Conservation (phyloP, 2,329 filamentous ascomycete genomes). For the Colletotrichum tamarilloi region DNA sequence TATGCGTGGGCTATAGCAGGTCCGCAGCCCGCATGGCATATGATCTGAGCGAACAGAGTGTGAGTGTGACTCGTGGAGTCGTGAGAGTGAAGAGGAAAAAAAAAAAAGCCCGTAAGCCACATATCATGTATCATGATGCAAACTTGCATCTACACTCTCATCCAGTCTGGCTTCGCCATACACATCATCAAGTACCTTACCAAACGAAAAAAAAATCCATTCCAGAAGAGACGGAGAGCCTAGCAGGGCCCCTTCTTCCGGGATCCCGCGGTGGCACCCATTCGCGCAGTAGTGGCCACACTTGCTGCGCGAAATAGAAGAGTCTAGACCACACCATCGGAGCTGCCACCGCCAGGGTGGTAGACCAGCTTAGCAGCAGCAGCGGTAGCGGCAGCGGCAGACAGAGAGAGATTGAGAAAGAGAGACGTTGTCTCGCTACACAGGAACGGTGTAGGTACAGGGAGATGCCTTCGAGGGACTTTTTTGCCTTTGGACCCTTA, state of each 20-base stretch:
- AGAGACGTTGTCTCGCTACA: background rate
- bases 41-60: no score
- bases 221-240: no score
- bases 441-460: background rate
- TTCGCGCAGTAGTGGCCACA: background rate
- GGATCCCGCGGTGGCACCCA: conserved; percentile 8
- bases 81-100: background rate
- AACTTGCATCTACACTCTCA: background rate
- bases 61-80: no score
- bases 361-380: background rate
- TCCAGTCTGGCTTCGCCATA: background rate
- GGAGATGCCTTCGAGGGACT: background rate
- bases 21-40: background rate
- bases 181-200: background rate
- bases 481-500: background rate
- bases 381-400: no score
- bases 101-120: background rate
- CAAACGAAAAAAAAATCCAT: background rate
- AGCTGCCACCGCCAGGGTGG: background rate
- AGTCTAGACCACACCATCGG: conserved; percentile 14
- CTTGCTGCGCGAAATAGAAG: background rate
- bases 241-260: background rate
- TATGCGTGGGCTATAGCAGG: background rate
- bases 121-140: background rate
- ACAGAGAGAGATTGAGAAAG: no score